A percentile compares a stretch with the other conserved stretches of the same genome.
phyloP scores from a whole-genome alignment of 768 basidiomycete species.

The Rhizopogon roseolus region DNA sequence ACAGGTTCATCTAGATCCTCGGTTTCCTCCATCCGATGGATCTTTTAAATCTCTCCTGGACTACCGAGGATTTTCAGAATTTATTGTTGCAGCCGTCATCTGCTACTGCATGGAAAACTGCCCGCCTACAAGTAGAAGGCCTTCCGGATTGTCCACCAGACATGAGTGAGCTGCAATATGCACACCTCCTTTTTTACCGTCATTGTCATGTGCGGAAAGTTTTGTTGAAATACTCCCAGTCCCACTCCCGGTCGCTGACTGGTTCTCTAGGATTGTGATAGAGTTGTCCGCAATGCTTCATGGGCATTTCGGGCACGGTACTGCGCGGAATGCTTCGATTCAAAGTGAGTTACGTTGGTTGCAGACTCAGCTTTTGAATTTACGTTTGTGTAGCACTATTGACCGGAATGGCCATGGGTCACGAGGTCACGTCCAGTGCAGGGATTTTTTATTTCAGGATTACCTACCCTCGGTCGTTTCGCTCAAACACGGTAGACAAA shows the following conservation, averaged over 20 bases:
- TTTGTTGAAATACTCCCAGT: not conserved
- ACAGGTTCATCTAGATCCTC: conserved; percentile 28
- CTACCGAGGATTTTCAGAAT: conserved; percentile 29
- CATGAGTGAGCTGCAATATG: conserved; percentile 39
- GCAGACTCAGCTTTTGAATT: not conserved
- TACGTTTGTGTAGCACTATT: not conserved
- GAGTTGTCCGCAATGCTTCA: not conserved
- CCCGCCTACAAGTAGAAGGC: too few relatives aligned
- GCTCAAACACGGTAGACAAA: not conserved
- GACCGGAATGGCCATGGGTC: not conserved
- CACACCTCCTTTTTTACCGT: conserved; percentile 35
- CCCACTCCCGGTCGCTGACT: not conserved
- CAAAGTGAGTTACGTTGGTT: not conserved
- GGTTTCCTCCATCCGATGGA: conserved; percentile 33
- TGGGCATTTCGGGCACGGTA: not conserved
- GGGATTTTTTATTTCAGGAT: not conserved
- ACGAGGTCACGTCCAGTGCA: not conserved
- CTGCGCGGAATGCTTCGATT: not conserved
- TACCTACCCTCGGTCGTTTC: not conserved
- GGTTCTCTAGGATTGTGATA: not conserved
- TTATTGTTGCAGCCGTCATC: conserved; percentile 25
- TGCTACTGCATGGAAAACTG: conserved; percentile 30
- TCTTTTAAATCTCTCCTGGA: conserved; percentile 34
- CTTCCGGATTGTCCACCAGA: conserved; percentile 42
- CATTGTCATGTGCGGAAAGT: not conserved